phyloP scores from a whole-genome alignment of 169 alveolate species.

The Babesia sp. region DNA sequence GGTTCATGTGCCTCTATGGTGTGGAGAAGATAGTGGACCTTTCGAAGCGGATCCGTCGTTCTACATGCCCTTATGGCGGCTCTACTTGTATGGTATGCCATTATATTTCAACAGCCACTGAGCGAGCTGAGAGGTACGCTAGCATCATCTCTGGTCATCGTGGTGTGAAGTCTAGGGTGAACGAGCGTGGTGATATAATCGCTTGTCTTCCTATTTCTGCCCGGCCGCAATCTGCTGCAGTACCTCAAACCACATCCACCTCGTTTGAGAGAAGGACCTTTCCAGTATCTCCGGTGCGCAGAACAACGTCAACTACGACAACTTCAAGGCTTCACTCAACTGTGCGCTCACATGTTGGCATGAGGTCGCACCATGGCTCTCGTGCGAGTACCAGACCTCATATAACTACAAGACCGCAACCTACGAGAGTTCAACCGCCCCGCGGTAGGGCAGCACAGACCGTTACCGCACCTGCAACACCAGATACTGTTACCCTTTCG shows the following conservation, averaged over 20 bases:
- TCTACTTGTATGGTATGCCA: slow-evolving; percentile 29
- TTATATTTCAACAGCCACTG: not conserved
- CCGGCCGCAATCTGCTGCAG: slow-evolving; percentile 23
- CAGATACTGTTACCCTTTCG: not conserved
- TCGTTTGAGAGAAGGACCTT: slow-evolving; percentile 6
- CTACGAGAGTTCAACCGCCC: slow-evolving; percentile 35
- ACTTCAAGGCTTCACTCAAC: not conserved
- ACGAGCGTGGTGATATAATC: slow-evolving; percentile 50
- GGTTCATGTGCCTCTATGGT: slow-evolving; percentile 12
- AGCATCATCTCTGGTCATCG: not conserved
- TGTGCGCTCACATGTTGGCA: not conserved
- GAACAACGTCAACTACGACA: not conserved
- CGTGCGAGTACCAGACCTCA: not conserved
- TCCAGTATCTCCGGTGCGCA: not conserved
- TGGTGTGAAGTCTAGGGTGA: slow-evolving; percentile 19
- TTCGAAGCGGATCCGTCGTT: not conserved
- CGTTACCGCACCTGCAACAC: not conserved
- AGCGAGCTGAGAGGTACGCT: slow-evolving; percentile 15
- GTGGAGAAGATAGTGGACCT: not conserved
- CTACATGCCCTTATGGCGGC: slow-evolving; percentile 37
- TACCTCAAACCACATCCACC: not conserved
- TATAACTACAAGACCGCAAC: not conserved
- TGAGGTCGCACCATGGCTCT: not conserved
- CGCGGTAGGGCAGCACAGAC: not conserved
- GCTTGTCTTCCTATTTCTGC: slow-evolving; percentile 41